Evolutionary conservation across 352 stramenopile genomes (phyloP).

Genomic region (Thraustochytrium striatum): DNA sequence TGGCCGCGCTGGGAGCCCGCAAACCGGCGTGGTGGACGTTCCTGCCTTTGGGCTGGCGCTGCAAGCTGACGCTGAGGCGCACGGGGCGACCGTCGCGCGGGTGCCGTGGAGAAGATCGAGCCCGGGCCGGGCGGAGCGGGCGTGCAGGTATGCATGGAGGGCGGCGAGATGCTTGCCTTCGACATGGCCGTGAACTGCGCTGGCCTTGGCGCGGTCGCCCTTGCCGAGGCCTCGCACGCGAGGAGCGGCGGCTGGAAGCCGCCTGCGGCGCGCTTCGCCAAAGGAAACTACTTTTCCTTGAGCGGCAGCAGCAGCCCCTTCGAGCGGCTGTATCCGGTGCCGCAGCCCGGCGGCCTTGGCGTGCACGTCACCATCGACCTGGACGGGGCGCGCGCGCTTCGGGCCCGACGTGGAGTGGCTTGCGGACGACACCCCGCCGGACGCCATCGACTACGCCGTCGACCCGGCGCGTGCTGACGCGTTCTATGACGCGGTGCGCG

Average conservation of each 20-base stretch:
- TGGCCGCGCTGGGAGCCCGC: constrained; percentile 80
- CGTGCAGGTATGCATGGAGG: constrained; percentile 57
- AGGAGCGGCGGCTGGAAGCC: background rate
- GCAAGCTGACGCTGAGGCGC: constrained; percentile 77
- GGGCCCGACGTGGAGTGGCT: constrained; percentile 94
- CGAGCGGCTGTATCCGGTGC: constrained; percentile 86
- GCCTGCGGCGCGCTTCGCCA: constrained; percentile 75
- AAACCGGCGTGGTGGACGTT: constrained; percentile 90
- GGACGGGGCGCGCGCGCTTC: constrained; percentile 80
- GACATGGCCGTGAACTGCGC: constrained; percentile 85
- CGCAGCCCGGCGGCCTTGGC: constrained; percentile 84
- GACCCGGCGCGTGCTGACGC: constrained; percentile 54
- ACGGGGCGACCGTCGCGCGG: constrained; percentile 76
- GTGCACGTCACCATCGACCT: constrained; percentile 93
- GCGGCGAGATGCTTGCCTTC: constrained; percentile 67
- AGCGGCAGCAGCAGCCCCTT: constrained; percentile 58
- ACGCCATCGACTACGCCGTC: constrained; percentile 75
- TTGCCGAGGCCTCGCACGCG: constrained; percentile 55
- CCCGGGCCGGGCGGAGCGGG: constrained; percentile 47
- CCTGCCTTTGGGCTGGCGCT: constrained; percentile 82
- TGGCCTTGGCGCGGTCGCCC: constrained; percentile 69
- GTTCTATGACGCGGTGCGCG: constrained; percentile 61
- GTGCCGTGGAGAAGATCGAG: constrained; percentile 58
- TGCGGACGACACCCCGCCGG: constrained; percentile 40
- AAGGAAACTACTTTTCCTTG: constrained; percentile 92